phyloP scores from a whole-genome alignment of 768 basidiomycete genomes.

The Gloeopeniophorella convolvens region DNA sequence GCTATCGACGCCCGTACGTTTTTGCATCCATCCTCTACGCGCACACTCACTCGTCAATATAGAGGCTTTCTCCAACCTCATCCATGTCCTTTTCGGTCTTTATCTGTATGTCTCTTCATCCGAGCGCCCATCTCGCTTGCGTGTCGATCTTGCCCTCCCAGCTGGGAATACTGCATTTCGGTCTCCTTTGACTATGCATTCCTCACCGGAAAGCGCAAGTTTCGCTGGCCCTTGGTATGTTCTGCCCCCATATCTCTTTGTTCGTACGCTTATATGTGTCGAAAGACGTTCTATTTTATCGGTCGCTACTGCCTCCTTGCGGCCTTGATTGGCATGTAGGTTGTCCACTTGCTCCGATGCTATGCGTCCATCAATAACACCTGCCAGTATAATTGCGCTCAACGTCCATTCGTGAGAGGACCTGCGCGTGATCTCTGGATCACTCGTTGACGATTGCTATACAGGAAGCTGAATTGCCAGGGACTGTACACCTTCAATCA shows the following conservation, averaged over 20 bases:
- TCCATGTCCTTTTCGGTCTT: slow-evolving; percentile 39
- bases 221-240: slow-evolving; percentile 42
- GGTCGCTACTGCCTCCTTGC: slow-evolving; percentile 40
- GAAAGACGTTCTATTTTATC: slow-evolving; percentile 39
- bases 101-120: slow-evolving; percentile 34
- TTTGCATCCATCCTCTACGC: background rate
- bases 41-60: slow-evolving; percentile 3
- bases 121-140: background rate
- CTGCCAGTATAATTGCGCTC: slow-evolving; percentile 28
- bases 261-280: background rate
- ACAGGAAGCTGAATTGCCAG: slow-evolving; percentile 38
- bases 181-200: slow-evolving; percentile 38
- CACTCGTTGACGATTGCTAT: too few relatives aligned
- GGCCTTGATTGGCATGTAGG: slow-evolving; percentile 43
- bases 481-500: slow-evolving; percentile 43
- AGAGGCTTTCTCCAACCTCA: slow-evolving; percentile 36
- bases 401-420: slow-evolving; percentile 31
- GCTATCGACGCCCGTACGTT: slow-evolving; percentile 32
- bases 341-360: background rate
- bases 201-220: slow-evolving; percentile 35
- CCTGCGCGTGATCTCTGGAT: too few relatives aligned
- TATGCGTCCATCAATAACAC: background rate
- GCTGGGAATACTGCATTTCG: slow-evolving; percentile 41
- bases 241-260: background rate
- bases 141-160: slow-evolving; percentile 16